Evolutionary conservation across 2,329 filamentous ascomycete species (phyloP), one percentile per base, ranked within the genome.

Genomic region (Ophiostoma novo-ulmi): DNA sequence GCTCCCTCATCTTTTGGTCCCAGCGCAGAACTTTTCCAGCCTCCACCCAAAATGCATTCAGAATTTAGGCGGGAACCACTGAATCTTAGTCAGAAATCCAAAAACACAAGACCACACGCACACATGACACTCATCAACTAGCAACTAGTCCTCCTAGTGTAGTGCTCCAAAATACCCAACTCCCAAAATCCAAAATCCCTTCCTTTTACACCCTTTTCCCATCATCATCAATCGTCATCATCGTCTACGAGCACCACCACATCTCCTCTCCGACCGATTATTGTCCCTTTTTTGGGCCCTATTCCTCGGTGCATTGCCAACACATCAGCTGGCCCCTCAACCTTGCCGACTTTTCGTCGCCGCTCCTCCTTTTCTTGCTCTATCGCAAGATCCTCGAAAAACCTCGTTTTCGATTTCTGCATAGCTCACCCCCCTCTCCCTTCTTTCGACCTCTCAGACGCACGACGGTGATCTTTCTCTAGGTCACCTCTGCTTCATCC

Each of bases 11-110:
- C 44, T 48, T 48, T 41, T 41, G 36, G 58, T 63, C 26, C 65
- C 65, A 65, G 67, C 66, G 70, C 70, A 68, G 68, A 70, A 69
- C 66, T 70, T 72, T 73, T 70, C 71, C 71, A 71, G 71, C 72
- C 72, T 70, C 71, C 71, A 68, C 65, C 44, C 35, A 67, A 26
- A 35, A 41, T 67, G 38, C 64, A 17, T 22, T 36, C 41, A 26
- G 10, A 26, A 64, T 63, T 63, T 35, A 36, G 35, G 17, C 61
- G 35, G 44, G 31, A 44, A 44, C n/a, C 52, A 64, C 20, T 52
- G 70, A n/a, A 10, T 70, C 71, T 72, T 68, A 71, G 48, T 71
- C 61, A 69, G 52, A 65, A 41, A 71, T 70, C 52, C 67, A 26
- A 64, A 44, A 71, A 52, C 39, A 68, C 69, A 22, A 70, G 69